Base-by-base conservation (phyloP, 2,329 filamentous ascomycete species). In the Epichloe gansuensis region DNA sequence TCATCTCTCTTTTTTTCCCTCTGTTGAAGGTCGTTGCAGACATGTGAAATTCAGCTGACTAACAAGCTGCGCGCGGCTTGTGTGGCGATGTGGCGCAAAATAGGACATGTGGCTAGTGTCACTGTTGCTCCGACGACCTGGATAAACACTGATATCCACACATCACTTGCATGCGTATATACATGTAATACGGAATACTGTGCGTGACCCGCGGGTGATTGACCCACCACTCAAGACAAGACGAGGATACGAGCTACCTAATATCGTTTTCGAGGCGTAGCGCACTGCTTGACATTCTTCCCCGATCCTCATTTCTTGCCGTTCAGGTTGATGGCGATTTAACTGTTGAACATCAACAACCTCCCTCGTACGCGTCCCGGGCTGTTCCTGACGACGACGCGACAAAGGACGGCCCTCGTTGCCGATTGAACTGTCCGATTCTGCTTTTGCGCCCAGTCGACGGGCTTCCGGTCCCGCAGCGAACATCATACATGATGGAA, bases 341-440 rank as follows among this genome's bases (percentile, higher is more conserved):
- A 25, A 41, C 12, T 21, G 2, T 38, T 37, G 35, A 7, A 35
- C 25, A 7, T 38, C 15, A 11, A 25, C n/a, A 34, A 13, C 28
- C 12, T n/a, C 41, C 3, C 25, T 17, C 17, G 49, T 59, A 58
- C 57, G 59, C 54, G 6, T 49, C 61, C 60, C 57, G 59, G 62
- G 56, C 60, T 61, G 46, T 57, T 63, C 55, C 60, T 35, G 53
- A 17, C 38, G 53, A 31, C 45, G 47, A 52, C 51, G 54, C 55
- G 56, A 59, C 62, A 69, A 69, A 64, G 65, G 67, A 53, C 57
- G 68, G 65, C 67, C 25, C 57, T 66, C 54, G 58, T 63, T 53
- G 60, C 55, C 41, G 53, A 59, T 23, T 42, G 11, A 15, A 44
- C 28, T 25, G 25, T 31, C 12, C 23, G 28, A 5, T 34, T 41